These are phyloP conservation scores for Petrea volubilis DNA, from an alignment of 257 asterid species.

Conservation along the genomic window DNA sequence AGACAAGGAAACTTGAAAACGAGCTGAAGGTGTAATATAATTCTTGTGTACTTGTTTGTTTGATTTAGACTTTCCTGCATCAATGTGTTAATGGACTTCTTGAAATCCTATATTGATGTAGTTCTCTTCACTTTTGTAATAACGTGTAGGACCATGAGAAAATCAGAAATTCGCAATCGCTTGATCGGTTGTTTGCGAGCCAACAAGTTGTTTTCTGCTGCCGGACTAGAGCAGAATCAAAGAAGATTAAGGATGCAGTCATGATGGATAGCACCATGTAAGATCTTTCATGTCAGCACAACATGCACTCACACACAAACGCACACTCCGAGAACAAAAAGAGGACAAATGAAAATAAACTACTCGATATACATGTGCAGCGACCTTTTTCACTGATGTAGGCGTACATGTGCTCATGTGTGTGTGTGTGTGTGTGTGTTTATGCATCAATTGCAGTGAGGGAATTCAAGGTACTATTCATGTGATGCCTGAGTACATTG, in stretches of 20 bases:
- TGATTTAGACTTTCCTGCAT: neutral
- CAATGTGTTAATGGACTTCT: neutral
- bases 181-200: constrained; percentile 22
- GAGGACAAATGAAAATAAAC: no score
- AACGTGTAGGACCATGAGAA: constrained; percentile 25
- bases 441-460: constrained; percentile 17
- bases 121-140: neutral
- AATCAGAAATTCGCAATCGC: constrained; percentile 22
- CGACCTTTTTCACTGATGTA: no score
- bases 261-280: constrained; percentile 25
- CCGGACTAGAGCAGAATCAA: neutral
- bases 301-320: neutral
- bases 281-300: neutral
- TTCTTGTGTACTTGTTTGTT: neutral
- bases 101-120: neutral
- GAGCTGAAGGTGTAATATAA: constrained; percentile 39
- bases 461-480: constrained; percentile 26
- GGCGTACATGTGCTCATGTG: no score
- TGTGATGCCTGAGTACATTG: constrained; percentile 17
- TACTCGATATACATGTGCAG: no score
- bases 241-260: constrained; percentile 18
- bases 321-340: neutral
- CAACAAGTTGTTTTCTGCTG: neutral
- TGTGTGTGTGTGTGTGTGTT: no score
- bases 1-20: constrained; percentile 41